Evolutionary conservation across 768 basidiomycete genomes (phyloP).

Genomic region (Kwoniella europaea): DNA sequence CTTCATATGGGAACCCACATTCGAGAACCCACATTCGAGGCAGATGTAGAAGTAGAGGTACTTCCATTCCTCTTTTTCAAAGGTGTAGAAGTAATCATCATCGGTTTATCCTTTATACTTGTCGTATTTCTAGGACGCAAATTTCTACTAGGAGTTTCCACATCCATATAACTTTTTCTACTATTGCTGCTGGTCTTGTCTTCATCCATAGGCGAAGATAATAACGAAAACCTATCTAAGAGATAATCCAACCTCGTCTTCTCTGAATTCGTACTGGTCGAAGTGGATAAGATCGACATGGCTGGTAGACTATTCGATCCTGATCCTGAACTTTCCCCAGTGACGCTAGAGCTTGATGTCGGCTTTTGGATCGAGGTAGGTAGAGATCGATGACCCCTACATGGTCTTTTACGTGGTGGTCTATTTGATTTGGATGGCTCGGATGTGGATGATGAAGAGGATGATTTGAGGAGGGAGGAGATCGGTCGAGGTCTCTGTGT

Average conservation of each 20-base stretch:
- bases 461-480: slow-evolving; percentile 24
- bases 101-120: not conserved
- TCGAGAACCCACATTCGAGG: too few relatives aligned
- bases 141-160: slow-evolving; percentile 14
- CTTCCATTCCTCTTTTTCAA: not conserved
- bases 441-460: slow-evolving; percentile 11
- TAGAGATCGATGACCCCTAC: slow-evolving; percentile 37
- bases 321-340: not conserved
- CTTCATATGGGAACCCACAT: too few relatives aligned
- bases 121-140: slow-evolving; percentile 1
- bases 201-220: slow-evolving; percentile 13
- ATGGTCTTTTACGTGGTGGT: slow-evolving; percentile 35
- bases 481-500: slow-evolving; percentile 37
- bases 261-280: not conserved
- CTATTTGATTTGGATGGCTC: slow-evolving; percentile 1
- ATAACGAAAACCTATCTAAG: slow-evolving; percentile 15
- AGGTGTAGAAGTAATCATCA: slow-evolving; percentile 7
- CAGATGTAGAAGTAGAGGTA: not conserved
- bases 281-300: not conserved
- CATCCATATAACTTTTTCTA: not conserved
- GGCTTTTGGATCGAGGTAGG: slow-evolving; percentile 12
- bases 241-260: slow-evolving; percentile 24
- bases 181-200: not conserved
- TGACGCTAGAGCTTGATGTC: not conserved
- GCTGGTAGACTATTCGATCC: slow-evolving; percentile 21